phyloP scores from a whole-genome alignment of 352 stramenopile genomes.

The Phytophthora citrophthora region DNA sequence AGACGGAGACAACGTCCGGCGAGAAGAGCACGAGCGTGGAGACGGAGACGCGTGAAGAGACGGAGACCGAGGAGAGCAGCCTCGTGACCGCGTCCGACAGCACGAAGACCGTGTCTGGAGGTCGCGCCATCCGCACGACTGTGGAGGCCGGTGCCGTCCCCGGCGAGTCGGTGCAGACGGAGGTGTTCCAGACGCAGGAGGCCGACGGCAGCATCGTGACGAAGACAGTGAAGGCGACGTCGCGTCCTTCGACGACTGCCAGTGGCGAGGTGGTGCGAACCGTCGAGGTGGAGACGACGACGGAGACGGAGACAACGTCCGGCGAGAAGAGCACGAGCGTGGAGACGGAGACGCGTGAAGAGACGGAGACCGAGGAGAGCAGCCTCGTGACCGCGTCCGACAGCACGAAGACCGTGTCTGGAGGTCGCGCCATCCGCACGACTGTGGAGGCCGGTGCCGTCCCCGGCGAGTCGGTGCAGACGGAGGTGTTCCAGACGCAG shows the following conservation, averaged over 20 bases:
- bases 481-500: slow-evolving; percentile 28
- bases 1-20: slow-evolving; percentile 22
- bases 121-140: too few relatives aligned
- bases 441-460: slow-evolving; percentile 4
- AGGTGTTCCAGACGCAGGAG: slow-evolving; percentile 27
- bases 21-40: slow-evolving; percentile 28
- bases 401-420: neutral
- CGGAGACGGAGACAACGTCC: slow-evolving; percentile 21
- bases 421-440: neutral
- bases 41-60: slow-evolving; percentile 17
- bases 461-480: slow-evolving; percentile 16
- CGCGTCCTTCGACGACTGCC: slow-evolving; percentile 8
- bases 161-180: slow-evolving; percentile 22
- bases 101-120: too few relatives aligned
- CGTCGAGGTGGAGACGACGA: slow-evolving; percentile 23
- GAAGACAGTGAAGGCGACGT: slow-evolving; percentile 18
- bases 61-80: too few relatives aligned
- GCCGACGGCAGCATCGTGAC: slow-evolving; percentile 24
- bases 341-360: slow-evolving; percentile 23
- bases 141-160: neutral
- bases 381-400: slow-evolving; percentile 3
- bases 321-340: slow-evolving; percentile 27
- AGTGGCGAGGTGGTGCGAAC: slow-evolving; percentile 20
- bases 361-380: slow-evolving; percentile 9
- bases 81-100: too few relatives aligned